Evolutionary conservation across 768 basidiomycete species (phyloP).

Genomic region (Rhizopogon roseolus): DNA sequence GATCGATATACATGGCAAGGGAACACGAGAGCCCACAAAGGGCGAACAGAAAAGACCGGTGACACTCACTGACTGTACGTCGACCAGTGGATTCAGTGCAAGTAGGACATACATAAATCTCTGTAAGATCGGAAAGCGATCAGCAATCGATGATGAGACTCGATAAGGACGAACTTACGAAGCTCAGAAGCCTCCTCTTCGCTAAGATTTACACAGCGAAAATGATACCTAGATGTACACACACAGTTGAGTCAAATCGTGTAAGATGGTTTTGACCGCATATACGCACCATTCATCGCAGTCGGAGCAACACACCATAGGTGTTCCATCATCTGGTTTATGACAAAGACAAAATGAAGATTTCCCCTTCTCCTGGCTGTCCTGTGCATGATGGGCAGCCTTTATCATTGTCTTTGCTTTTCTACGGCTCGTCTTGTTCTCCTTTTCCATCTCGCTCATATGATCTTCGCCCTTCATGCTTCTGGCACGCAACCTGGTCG

Average conservation of each 20-base stretch:
- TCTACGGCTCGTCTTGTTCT: constrained; percentile 20
- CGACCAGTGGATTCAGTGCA: constrained; percentile 61
- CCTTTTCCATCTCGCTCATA: constrained; percentile 25
- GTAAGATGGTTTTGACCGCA: not conserved
- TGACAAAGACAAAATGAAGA: constrained; percentile 57
- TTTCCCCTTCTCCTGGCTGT: constrained; percentile 17
- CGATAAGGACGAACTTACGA: constrained; percentile 45
- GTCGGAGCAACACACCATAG: constrained; percentile 72
- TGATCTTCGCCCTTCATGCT: constrained; percentile 10
- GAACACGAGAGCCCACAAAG: constrained; percentile 13
- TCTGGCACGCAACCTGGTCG: constrained; percentile 16
- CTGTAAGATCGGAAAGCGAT: constrained; percentile 30
- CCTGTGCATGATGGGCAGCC: constrained; percentile 14
- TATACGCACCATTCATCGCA: constrained; percentile 66
- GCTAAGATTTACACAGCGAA: constrained; percentile 63
- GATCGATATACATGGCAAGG: constrained; percentile 28
- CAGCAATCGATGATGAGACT: constrained; percentile 4
- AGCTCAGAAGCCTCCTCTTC: constrained; percentile 71
- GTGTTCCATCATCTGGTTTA: constrained; percentile 69
- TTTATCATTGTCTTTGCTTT: constrained; percentile 20
- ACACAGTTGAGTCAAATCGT: not conserved
- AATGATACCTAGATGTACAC: constrained; percentile 67
- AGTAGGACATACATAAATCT: constrained; percentile 50
- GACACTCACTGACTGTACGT: constrained; percentile 75
- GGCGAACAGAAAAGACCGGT: constrained; percentile 24